phyloP scores from a whole-genome alignment of 768 basidiomycete genomes.

The Tylopilus rubrobrunneus region DNA sequence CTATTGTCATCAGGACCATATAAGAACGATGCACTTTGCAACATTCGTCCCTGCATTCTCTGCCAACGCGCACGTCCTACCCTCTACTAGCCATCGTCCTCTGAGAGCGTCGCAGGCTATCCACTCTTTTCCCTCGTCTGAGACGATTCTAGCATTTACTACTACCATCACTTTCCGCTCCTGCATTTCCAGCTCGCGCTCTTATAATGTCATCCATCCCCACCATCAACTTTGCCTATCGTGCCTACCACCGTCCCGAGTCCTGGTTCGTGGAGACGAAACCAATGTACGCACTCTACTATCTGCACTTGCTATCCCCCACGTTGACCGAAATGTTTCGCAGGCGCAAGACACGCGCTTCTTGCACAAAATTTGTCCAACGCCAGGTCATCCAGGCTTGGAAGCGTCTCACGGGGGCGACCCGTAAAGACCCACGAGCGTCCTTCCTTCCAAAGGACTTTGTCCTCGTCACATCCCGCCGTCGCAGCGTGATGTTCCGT shows the following conservation, averaged over 20 bases:
- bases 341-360: constrained; percentile 24
- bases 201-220: constrained; percentile 6
- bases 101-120: constrained; percentile 20
- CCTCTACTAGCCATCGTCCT: constrained; percentile 16
- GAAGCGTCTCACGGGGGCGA: constrained; percentile 55
- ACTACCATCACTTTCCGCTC: not conserved
- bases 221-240: constrained; percentile 4
- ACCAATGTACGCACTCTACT: constrained; percentile 19
- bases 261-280: constrained; percentile 24
- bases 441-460: constrained; percentile 59
- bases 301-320: not conserved
- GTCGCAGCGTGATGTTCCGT: constrained; percentile 47
- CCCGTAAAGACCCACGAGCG: constrained; percentile 48
- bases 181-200: not conserved
- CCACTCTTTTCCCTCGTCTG: constrained; percentile 26
- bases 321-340: not conserved
- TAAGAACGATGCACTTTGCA: constrained; percentile 10
- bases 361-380: constrained; percentile 47
- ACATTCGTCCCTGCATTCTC: not conserved
- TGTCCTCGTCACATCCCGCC: constrained; percentile 52
- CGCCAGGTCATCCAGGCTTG: constrained; percentile 57
- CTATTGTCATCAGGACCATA: constrained; percentile 19
- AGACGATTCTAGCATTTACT: constrained; percentile 16
- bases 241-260: constrained; percentile 17
- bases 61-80: not conserved